phyloP scores from a whole-genome alignment of 495 filamentous ascomycete genomes.

The Penicillium pancosmium region DNA sequence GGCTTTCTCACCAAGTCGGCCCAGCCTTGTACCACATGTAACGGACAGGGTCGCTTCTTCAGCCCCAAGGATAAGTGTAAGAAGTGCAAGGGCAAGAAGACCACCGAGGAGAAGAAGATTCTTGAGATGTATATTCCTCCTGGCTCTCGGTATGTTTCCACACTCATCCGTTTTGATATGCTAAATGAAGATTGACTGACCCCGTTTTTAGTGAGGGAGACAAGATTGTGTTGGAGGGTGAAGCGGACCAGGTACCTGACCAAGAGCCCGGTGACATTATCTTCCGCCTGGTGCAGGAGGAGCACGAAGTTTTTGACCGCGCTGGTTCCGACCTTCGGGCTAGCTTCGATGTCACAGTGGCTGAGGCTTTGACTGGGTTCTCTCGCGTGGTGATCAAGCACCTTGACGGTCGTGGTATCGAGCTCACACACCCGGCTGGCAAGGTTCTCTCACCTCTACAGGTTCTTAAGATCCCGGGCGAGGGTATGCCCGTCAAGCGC shows the following conservation, averaged over 20 bases:
- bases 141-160: slow-evolving; percentile 62
- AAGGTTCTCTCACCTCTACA: slow-evolving; percentile 79
- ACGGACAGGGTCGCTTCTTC: slow-evolving; percentile 78
- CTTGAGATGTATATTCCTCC: slow-evolving; percentile 95
- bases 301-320: slow-evolving; percentile 78
- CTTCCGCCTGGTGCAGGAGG: slow-evolving; percentile 80
- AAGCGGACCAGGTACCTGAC: slow-evolving; percentile 91
- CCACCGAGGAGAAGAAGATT: slow-evolving; percentile 82
- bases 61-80: slow-evolving; percentile 96
- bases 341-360: slow-evolving; percentile 74
- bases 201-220: slow-evolving; percentile 69
- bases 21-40: slow-evolving; percentile 75
- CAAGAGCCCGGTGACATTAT: slow-evolving; percentile 91
- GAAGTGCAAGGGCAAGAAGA: slow-evolving; percentile 93
- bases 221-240: slow-evolving; percentile 85
- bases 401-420: slow-evolving; percentile 90
- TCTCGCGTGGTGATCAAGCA: slow-evolving; percentile 89
- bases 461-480: slow-evolving; percentile 78
- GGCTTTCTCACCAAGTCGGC: slow-evolving; percentile 78
- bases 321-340: slow-evolving; percentile 83
- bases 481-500: slow-evolving; percentile 93
- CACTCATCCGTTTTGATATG: no score
- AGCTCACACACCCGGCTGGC: slow-evolving; percentile 70
- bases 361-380: slow-evolving; percentile 86
- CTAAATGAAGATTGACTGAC: not conserved